phyloP scores from a whole-genome alignment of 441 rosid genomes.

The Erodium trifolium region DNA sequence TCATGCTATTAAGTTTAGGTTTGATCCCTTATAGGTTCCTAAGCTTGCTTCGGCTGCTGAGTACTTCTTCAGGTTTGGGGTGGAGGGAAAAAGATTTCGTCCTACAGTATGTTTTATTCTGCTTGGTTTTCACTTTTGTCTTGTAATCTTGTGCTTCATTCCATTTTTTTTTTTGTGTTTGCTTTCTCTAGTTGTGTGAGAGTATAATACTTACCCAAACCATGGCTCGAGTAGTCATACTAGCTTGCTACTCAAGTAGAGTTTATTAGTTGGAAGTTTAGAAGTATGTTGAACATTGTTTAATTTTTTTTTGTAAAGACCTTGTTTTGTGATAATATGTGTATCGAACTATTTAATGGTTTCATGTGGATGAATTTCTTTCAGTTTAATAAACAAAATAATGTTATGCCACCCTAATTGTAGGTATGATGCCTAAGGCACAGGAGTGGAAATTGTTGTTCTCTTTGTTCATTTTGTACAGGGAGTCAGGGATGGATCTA shows the following conservation, averaged over 20 bases:
- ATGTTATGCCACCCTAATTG: not conserved
- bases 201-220: not conserved
- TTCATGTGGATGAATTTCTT: not conserved
- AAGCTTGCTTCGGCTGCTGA: conserved; percentile 97
- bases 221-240: not conserved
- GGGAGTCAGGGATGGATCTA: not conserved
- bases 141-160: conserved; percentile 8
- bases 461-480: not conserved
- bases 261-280: not conserved
- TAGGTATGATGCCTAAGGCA: not conserved
- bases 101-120: conserved; percentile 45
- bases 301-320: not conserved
- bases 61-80: conserved; percentile 82
- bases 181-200: not conserved
- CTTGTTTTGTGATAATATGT: not conserved
- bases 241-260: not conserved
- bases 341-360: not conserved
- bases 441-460: not conserved
- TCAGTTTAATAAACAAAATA: too few species aligned
- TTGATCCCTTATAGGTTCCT: conserved; percentile 50
- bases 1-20: conserved; percentile 12
- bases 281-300: not conserved
- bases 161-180: not conserved
- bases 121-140: not conserved
- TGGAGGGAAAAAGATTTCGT: conserved; percentile 88